Evolutionary conservation across 176 grass and related monocot genomes (phyloP).

Genomic region (Avena sativa): DNA sequence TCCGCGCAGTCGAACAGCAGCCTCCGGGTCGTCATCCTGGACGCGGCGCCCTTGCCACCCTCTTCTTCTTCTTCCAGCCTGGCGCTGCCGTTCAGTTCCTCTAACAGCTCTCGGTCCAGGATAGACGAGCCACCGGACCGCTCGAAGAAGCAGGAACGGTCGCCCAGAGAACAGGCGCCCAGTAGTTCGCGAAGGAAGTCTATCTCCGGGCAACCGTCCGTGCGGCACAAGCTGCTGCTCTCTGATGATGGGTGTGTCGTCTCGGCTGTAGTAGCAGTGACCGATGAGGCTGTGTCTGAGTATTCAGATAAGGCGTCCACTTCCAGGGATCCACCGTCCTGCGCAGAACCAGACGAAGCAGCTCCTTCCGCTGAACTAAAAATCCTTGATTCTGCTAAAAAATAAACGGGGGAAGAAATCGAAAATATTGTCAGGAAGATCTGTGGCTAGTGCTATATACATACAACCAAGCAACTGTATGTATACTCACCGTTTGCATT

Average conservation of each 20-base stretch:
- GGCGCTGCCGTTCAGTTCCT: slow-evolving; percentile 48
- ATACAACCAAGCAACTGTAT: slow-evolving; percentile 12
- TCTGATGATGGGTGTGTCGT: slow-evolving; percentile 63
- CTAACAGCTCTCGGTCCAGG: slow-evolving; percentile 54
- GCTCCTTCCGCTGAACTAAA: slow-evolving; percentile 51
- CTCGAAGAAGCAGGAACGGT: slow-evolving; percentile 35
- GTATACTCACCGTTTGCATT: slow-evolving; percentile 61
- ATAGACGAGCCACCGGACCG: slow-evolving; percentile 38
- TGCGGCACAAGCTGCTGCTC: slow-evolving; percentile 49
- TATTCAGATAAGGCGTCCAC: slow-evolving; percentile 52
- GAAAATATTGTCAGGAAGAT: slow-evolving; percentile 19
- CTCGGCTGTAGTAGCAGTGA: slow-evolving; percentile 50
- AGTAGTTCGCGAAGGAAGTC: slow-evolving; percentile 77
- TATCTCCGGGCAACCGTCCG: slow-evolving; percentile 57
- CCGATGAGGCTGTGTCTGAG: slow-evolving; percentile 68
- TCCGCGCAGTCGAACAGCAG: slow-evolving; percentile 75
- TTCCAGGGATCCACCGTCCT: slow-evolving; percentile 53
- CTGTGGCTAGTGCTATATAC: background rate
- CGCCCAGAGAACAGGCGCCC: slow-evolving; percentile 27
- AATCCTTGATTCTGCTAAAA: slow-evolving; percentile 51
- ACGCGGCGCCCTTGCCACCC: slow-evolving; percentile 42
- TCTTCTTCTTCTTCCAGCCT: slow-evolving; percentile 16
- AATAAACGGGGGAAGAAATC: slow-evolving; percentile 35
- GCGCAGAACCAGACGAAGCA: slow-evolving; percentile 45
- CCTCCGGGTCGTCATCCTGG: slow-evolving; percentile 37